Conservation (phyloP, 139 green algal species). For the Micromonas commoda region DNA sequence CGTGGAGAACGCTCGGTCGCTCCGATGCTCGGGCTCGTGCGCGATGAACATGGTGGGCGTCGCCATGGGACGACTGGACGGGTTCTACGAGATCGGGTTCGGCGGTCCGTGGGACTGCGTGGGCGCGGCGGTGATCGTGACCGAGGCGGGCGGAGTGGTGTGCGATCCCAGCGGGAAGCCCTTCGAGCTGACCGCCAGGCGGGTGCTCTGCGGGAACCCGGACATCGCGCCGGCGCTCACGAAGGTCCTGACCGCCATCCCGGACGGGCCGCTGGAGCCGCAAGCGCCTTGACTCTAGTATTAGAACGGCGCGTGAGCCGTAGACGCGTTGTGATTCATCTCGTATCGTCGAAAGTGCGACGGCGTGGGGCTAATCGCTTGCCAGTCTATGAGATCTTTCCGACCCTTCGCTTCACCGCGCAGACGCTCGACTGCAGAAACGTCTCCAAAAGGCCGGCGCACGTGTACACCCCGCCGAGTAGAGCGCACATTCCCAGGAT, state of each 20-base stretch:
- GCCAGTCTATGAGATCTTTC: constrained; percentile 12
- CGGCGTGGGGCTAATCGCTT: no score
- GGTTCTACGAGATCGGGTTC: constrained; percentile 89
- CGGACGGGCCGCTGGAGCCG: not conserved
- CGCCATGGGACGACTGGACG: constrained; percentile 72
- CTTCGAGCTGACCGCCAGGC: constrained; percentile 65
- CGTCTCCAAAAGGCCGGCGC: not conserved
- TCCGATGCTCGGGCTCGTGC: constrained; percentile 83
- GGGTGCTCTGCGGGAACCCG: constrained; percentile 46
- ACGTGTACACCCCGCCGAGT: constrained; percentile 26
- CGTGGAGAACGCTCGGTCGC: constrained; percentile 19
- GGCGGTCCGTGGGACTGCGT: constrained; percentile 73
- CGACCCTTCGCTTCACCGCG: not conserved
- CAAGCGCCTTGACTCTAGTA: not conserved
- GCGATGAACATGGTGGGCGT: constrained; percentile 59
- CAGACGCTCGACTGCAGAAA: not conserved
- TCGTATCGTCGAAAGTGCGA: no score
- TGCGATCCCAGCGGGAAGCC: constrained; percentile 67
- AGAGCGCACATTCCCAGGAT: constrained; percentile 11
- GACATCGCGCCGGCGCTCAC: not conserved
- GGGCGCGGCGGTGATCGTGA: constrained; percentile 50
- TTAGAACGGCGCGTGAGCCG: not conserved
- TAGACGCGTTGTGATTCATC: not conserved
- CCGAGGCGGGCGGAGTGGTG: constrained; percentile 74
- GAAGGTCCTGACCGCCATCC: not conserved